These are phyloP conservation scores for Exophiala spinifera DNA, from an alignment of 2,329 filamentous ascomycete species.

Conservation along the genomic window DNA sequence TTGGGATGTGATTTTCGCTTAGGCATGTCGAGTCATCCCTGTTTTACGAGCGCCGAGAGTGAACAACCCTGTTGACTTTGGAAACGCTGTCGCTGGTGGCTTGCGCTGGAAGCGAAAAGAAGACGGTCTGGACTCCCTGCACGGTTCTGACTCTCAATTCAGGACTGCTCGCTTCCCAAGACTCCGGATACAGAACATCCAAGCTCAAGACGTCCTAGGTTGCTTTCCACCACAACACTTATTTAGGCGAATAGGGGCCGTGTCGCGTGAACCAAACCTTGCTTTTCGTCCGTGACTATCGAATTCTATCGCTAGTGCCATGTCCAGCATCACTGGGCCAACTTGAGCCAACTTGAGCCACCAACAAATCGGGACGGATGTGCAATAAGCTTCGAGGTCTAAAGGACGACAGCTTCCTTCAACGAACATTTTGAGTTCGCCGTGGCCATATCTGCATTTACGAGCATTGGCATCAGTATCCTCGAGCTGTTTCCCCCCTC, in stretches of 20 bases:
- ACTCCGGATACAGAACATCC: no score
- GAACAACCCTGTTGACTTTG: neutral
- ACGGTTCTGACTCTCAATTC: neutral
- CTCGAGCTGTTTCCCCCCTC: neutral
- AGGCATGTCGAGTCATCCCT: neutral
- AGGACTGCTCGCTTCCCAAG: neutral
- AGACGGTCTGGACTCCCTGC: neutral
- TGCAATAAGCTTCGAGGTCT: neutral
- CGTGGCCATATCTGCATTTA: neutral
- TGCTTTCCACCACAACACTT: neutral
- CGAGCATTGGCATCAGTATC: neutral
- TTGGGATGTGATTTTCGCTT: no score
- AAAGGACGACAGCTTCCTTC: no score
- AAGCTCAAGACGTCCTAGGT: neutral
- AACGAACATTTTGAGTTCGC: neutral
- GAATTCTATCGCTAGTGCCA: neutral
- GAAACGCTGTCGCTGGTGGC: neutral
- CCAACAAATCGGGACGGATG: neutral
- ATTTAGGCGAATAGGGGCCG: no score
- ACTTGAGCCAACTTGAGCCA: neutral
- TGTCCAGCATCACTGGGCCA: neutral
- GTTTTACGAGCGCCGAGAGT: neutral
- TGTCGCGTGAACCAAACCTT: neutral
- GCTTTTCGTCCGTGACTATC: neutral
- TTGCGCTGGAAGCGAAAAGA: constrained; percentile 2